Conservation (phyloP, 768 basidiomycete species). For the Lepiota brunneoincarnata region DNA sequence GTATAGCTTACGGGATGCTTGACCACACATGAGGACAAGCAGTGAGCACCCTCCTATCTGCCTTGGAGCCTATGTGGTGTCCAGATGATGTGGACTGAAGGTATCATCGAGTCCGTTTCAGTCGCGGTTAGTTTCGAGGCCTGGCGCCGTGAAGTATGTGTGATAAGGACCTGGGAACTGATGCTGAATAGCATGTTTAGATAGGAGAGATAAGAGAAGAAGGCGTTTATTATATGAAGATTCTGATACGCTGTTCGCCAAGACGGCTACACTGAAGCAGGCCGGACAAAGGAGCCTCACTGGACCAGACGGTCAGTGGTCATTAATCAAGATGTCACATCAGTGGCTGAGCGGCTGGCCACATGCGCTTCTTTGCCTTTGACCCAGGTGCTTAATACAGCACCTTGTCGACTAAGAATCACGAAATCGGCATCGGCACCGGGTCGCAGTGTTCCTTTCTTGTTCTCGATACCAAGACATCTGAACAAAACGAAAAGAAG, state of each 20-base stretch:
- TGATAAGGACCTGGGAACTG: too few species aligned
- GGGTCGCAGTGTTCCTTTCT: constrained; percentile 76
- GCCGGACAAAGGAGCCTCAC: too few species aligned
- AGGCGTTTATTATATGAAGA: too few species aligned
- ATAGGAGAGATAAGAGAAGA: too few species aligned
- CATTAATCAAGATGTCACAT: constrained; percentile 6
- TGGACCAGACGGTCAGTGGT: neutral
- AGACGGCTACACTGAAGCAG: too few species aligned
- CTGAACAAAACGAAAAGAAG: constrained; percentile 29
- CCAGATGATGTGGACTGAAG: neutral
- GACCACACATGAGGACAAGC: constrained; percentile 2
- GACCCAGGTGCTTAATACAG: constrained; percentile 73
- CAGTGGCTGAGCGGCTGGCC: constrained; percentile 35
- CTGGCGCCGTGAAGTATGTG: too few species aligned
- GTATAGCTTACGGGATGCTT: constrained; percentile 7
- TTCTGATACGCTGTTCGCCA: too few species aligned
- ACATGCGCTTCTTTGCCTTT: constrained; percentile 63
- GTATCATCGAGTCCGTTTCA: too few species aligned
- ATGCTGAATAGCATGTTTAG: too few species aligned
- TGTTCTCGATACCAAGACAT: constrained; percentile 74
- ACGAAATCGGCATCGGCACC: constrained; percentile 89
- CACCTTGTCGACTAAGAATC: constrained; percentile 67
- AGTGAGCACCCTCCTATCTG: constrained; percentile 7
- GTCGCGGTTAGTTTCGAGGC: too few species aligned
- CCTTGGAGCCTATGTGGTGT: neutral